Percentiles rank a stretch among this genome's conserved stretches.
Evolutionary conservation across 1,284 basidiomycete genomes (phyloP).

Genomic region (Marasmius tenuissimus): DNA sequence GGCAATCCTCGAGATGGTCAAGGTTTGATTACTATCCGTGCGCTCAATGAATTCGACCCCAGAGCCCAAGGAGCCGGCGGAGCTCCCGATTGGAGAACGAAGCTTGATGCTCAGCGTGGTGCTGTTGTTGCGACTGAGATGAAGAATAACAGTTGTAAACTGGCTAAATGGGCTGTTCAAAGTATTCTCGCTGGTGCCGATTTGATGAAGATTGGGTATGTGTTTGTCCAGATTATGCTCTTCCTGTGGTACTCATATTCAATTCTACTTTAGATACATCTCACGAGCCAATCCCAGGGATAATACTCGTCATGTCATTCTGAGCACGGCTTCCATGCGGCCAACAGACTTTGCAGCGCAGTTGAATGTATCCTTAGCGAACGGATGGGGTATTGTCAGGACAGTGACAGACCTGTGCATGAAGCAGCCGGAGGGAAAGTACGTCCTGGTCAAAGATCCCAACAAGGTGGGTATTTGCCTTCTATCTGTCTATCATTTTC

Average conservation of each 20-base stretch:
- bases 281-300: conserved; percentile 94
- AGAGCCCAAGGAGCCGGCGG: conserved; percentile 87
- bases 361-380: conserved; percentile 92
- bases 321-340: conserved; percentile 94
- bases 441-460: conserved; percentile 93
- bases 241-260: conserved; percentile 3
- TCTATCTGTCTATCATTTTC: conserved; percentile 3
- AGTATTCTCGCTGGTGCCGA: conserved; percentile 95
- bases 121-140: conserved; percentile 99
- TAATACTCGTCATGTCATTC: conserved; percentile 92
- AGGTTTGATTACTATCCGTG: conserved; percentile 88
- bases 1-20: conserved; percentile 73
- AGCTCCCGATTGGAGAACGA: conserved; percentile 95
- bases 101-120: conserved; percentile 94
- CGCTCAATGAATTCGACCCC: conserved; percentile 97
- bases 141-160: conserved; percentile 99
- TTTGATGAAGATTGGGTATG: conserved; percentile 95
- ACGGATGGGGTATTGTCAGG: conserved; percentile 98
- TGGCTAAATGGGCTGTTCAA: conserved; percentile 97
- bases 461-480: conserved; percentile 73
- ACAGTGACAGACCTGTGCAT: conserved; percentile 90
- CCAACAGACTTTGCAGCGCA: conserved; percentile 94
- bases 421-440: conserved; percentile 96
- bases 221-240: conserved; percentile 8
- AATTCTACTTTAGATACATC: conserved; percentile 65